Conservation (phyloP, 2,329 filamentous ascomycete species). For the Plenodomus lindquistii region DNA sequence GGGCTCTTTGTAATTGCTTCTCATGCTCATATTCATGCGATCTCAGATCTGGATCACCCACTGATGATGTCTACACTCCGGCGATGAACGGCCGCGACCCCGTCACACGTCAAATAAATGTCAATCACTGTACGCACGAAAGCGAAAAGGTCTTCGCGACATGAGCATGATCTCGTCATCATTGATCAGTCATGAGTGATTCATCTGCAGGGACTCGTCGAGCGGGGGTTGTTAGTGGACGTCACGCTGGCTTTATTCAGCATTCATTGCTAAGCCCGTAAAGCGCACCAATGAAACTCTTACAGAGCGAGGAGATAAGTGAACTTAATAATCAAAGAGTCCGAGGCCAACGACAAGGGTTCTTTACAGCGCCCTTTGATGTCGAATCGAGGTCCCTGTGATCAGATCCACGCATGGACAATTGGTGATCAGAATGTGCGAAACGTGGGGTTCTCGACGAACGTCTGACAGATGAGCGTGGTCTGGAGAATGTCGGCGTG, state of each 20-base stretch:
- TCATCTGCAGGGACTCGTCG: conserved; percentile 1
- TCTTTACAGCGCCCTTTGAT: not conserved
- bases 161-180: conserved; percentile 20
- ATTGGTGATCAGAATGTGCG: conserved; percentile 6
- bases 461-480: conserved; percentile 3
- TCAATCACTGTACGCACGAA: not conserved
- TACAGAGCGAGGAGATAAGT: conserved; percentile 1
- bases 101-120: not conserved
- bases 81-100: too few species aligned
- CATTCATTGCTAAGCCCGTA: conserved; percentile 26
- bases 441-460: not conserved
- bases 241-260: conserved; percentile 25
- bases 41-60: too few species aligned
- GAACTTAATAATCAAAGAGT: conserved; percentile 16
- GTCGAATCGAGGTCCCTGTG: not conserved
- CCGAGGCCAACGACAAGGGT: not conserved
- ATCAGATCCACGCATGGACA: not conserved
- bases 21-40: not conserved
- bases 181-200: not conserved
- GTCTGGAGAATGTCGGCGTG: conserved; percentile 4
- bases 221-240: conserved; percentile 1
- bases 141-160: conserved; percentile 1
- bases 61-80: too few species aligned
- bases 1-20: conserved; percentile 1
- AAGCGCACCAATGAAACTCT: conserved; percentile 20